phyloP scores from a whole-genome alignment of 176 grass and related monocot species.

The Eragrostis curvula region DNA sequence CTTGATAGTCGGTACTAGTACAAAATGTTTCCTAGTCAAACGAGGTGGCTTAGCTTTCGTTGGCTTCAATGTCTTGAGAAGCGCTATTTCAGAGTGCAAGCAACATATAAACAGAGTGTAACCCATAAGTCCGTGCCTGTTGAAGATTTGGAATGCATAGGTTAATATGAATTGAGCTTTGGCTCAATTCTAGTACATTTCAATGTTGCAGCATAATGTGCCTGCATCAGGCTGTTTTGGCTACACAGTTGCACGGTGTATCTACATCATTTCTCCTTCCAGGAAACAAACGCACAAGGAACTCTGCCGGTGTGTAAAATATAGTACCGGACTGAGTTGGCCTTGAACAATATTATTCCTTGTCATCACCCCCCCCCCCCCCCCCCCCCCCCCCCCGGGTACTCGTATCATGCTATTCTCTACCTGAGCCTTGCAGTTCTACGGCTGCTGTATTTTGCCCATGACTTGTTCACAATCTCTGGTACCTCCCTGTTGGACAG shows the following conservation, averaged over 20 bases:
- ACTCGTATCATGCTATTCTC: background rate
- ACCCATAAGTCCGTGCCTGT: background rate
- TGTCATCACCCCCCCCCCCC: too few relatives aligned
- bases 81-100: background rate
- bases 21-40: constrained; percentile 33
- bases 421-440: constrained; percentile 44
- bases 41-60: constrained; percentile 12
- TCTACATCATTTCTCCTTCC: background rate
- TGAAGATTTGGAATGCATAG: background rate
- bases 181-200: background rate
- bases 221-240: background rate
- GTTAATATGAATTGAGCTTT: constrained; percentile 3
- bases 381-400: too few relatives aligned
- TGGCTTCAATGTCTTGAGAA: background rate
- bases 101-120: background rate
- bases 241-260: background rate
- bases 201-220: background rate
- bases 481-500: constrained; percentile 53
- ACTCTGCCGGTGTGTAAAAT: background rate
- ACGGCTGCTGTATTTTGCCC: constrained; percentile 45
- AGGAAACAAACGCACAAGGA: constrained; percentile 5
- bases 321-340: background rate
- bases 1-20: background rate
- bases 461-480: constrained; percentile 51
- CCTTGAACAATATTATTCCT: background rate